Conservation (phyloP, 176 grass and related monocot species). For the Urochloa ruziziensis region DNA sequence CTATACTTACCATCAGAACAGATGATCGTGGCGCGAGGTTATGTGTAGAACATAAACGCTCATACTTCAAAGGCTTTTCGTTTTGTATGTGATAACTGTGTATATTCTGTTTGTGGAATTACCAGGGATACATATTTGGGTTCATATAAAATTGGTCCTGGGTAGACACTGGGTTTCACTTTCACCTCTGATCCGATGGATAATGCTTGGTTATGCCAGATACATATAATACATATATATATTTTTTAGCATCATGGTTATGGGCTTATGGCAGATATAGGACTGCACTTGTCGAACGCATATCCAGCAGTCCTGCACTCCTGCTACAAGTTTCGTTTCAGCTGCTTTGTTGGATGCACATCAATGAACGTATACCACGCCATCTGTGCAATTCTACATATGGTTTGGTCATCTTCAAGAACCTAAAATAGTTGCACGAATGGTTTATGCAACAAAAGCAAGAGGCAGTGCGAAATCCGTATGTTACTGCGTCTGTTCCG, state of each 20-base stretch:
- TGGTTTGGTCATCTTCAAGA: background rate
- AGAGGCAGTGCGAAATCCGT: background rate
- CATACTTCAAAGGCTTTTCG: slow-evolving; percentile 20
- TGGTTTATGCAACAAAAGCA: background rate
- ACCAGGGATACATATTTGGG: background rate
- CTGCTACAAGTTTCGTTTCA: too few relatives aligned
- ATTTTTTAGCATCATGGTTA: too few relatives aligned
- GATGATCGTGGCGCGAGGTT: slow-evolving; percentile 9
- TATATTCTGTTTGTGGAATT: slow-evolving; percentile 1
- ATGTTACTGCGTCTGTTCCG: too few relatives aligned
- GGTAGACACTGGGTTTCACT: background rate
- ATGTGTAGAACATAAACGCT: slow-evolving; percentile 42
- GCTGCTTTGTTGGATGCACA: background rate
- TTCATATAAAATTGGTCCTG: background rate
- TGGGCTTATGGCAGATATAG: too few relatives aligned
- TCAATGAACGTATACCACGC: background rate
- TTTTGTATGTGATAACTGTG: slow-evolving; percentile 9
- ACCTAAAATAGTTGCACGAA: background rate
- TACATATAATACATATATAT: too few relatives aligned
- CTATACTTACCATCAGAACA: slow-evolving; percentile 2
- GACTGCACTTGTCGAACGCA: too few relatives aligned
- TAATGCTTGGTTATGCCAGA: too few relatives aligned
- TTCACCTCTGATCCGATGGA: background rate
- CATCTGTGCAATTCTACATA: background rate
- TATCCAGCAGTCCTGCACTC: too few relatives aligned